Conservation (phyloP, 2,329 filamentous ascomycete species). For the Cytospora schulzeri region DNA sequence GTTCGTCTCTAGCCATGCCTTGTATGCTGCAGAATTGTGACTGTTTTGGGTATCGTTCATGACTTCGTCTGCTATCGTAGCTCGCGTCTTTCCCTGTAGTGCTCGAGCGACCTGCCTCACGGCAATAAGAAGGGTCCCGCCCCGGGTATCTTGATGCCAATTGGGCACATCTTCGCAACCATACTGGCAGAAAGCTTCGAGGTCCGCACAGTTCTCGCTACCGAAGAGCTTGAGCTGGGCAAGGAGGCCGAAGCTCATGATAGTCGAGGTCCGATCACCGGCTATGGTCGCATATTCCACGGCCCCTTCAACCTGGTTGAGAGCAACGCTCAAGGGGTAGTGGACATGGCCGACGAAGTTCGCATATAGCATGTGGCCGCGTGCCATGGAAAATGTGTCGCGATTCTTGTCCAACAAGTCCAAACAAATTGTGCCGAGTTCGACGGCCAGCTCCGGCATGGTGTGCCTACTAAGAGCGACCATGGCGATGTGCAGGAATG, state of each 20-base stretch:
- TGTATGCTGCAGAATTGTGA: constrained; percentile 63
- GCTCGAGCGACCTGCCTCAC: constrained; percentile 69
- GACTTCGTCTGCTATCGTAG: constrained; percentile 53
- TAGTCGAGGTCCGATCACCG: constrained; percentile 71
- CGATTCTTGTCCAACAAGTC: constrained; percentile 65
- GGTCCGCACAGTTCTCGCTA: constrained; percentile 67
- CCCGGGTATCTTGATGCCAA: constrained; percentile 71
- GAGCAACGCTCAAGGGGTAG: constrained; percentile 59
- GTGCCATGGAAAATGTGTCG: constrained; percentile 66
- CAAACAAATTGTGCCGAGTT: constrained; percentile 64
- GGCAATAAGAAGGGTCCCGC: constrained; percentile 68
- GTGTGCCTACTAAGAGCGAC: constrained; percentile 71
- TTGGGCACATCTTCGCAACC: constrained; percentile 73
- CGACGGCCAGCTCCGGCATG: constrained; percentile 67
- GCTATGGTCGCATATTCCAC: constrained; percentile 67
- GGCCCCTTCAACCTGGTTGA: constrained; percentile 64
- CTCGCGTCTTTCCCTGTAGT: constrained; percentile 72
- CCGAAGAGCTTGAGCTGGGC: constrained; percentile 70
- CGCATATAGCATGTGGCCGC: constrained; percentile 69
- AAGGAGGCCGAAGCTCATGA: constrained; percentile 70
- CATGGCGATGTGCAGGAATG: constrained; percentile 68
- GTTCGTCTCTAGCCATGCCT: constrained; percentile 57
- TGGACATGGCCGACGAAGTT: constrained; percentile 72
- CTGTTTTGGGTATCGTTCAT: constrained; percentile 63
- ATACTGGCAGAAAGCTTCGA: constrained; percentile 71